A percentile compares a stretch with the other conserved stretches of the same genome.
Evolutionary conservation across 257 asterid genomes (phyloP).

Genomic region (Fraxinus excelsior): DNA sequence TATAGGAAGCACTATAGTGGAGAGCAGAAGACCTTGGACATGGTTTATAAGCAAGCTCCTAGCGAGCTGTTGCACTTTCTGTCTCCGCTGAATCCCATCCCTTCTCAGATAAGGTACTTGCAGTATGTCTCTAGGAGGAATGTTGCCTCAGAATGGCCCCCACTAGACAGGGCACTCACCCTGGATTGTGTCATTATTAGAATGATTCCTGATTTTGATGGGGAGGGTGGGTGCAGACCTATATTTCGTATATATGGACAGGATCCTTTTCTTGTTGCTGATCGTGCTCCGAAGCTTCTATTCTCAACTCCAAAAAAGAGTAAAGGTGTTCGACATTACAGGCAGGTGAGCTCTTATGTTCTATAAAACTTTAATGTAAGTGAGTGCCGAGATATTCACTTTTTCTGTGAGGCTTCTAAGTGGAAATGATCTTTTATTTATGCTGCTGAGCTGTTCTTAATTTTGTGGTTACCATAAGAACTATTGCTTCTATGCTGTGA

Average conservation of each 20-base stretch:
- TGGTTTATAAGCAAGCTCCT: slow-evolving; percentile 95
- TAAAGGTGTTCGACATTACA: slow-evolving; percentile 70
- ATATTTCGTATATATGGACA: slow-evolving; percentile 83
- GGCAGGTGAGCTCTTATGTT: slow-evolving; percentile 60
- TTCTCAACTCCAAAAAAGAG: slow-evolving; percentile 80
- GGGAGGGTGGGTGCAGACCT: slow-evolving; percentile 87
- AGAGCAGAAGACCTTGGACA: slow-evolving; percentile 86
- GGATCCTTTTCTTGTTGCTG: slow-evolving; percentile 65
- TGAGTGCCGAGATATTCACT: neutral
- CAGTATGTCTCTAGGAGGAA: slow-evolving; percentile 92
- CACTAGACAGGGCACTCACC: slow-evolving; percentile 80
- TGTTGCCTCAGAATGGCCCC: slow-evolving; percentile 89
- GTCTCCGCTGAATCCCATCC: slow-evolving; percentile 84
- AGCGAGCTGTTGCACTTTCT: slow-evolving; percentile 77
- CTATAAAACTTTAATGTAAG: slow-evolving; percentile 19
- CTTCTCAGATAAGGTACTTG: slow-evolving; percentile 90
- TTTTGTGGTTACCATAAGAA: slow-evolving; percentile 13
- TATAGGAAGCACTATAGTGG: slow-evolving; percentile 81
- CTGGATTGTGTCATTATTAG: slow-evolving; percentile 88
- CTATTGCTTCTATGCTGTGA: neutral
- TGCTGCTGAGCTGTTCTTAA: neutral
- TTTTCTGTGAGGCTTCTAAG: neutral
- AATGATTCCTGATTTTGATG: slow-evolving; percentile 81
- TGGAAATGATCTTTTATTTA: neutral
- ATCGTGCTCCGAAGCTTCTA: slow-evolving; percentile 74